A percentile compares a stretch with the other conserved stretches of the same genome.
phyloP scores from a whole-genome alignment of 331 rosid species.

The Pyracantha coccinea region DNA sequence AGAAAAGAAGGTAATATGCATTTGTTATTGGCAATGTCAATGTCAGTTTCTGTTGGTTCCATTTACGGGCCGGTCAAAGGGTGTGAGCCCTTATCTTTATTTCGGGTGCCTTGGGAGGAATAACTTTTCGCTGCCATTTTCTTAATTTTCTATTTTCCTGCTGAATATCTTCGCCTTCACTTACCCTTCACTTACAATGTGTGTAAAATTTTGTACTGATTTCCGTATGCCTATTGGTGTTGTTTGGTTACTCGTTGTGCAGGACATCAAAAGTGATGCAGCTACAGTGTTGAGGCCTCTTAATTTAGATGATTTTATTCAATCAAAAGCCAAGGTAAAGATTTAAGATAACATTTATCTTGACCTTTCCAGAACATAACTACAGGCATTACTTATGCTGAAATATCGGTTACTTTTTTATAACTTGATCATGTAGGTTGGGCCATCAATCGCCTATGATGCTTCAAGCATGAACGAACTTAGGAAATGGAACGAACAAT shows the following conservation, averaged over 20 bases:
- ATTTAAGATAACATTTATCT: not conserved
- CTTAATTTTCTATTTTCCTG: not conserved
- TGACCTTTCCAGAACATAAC: not conserved
- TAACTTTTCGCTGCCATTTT: not conserved
- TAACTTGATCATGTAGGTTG: slow-evolving; percentile 44
- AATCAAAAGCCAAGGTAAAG: slow-evolving; percentile 74
- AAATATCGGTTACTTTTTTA: not conserved
- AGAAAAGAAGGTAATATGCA: slow-evolving; percentile 51
- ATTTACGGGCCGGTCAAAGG: not conserved
- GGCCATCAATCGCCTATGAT: slow-evolving; percentile 89
- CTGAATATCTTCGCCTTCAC: not conserved
- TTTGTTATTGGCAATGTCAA: not conserved
- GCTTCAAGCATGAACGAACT: slow-evolving; percentile 91
- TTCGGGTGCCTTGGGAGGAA: not conserved
- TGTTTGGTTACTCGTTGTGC: slow-evolving; percentile 1
- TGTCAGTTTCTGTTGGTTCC: not conserved
- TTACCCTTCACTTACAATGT: not conserved
- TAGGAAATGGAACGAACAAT: slow-evolving; percentile 96
- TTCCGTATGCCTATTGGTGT: not conserved
- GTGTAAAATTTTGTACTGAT: not conserved
- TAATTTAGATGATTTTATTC: slow-evolving; percentile 71
- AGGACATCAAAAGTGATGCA: slow-evolving; percentile 30
- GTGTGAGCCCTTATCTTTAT: not conserved
- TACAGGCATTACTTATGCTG: not conserved
- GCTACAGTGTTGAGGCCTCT: slow-evolving; percentile 46